Evolutionary conservation across 2,329 filamentous ascomycete species (phyloP).

Genomic region (Aspergillus sp.): DNA sequence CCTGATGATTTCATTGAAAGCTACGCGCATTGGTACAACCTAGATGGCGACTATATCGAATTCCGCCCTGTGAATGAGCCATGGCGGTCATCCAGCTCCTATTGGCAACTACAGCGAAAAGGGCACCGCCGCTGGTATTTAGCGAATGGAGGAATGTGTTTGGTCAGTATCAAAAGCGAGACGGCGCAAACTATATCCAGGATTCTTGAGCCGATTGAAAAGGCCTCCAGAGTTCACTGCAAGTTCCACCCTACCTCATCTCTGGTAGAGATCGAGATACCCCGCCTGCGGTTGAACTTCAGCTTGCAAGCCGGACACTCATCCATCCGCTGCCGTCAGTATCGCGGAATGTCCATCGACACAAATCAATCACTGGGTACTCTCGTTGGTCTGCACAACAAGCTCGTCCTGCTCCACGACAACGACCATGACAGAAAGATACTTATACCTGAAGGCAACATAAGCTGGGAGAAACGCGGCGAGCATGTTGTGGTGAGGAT

Average conservation of each 20-base stretch:
- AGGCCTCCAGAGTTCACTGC: slow-evolving; percentile 35
- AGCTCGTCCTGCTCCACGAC: slow-evolving; percentile 48
- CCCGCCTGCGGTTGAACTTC: slow-evolving; percentile 52
- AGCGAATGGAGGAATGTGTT: not conserved
- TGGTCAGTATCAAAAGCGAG: slow-evolving; percentile 19
- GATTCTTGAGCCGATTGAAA: slow-evolving; percentile 40
- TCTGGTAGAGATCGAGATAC: slow-evolving; percentile 45
- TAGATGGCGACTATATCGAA: slow-evolving; percentile 26
- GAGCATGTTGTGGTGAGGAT: slow-evolving; percentile 43
- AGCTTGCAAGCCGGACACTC: slow-evolving; percentile 26
- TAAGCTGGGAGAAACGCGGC: slow-evolving; percentile 13
- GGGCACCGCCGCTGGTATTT: slow-evolving; percentile 1
- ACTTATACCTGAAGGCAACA: slow-evolving; percentile 41
- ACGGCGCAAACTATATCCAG: slow-evolving; percentile 7
- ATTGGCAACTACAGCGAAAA: slow-evolving; percentile 25
- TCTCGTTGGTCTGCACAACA: slow-evolving; percentile 51
- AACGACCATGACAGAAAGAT: slow-evolving; percentile 31
- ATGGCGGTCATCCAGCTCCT: slow-evolving; percentile 25
- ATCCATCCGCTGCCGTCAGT: slow-evolving; percentile 49
- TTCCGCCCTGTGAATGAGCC: slow-evolving; percentile 28
- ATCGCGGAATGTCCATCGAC: slow-evolving; percentile 53
- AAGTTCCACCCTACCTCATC: slow-evolving; percentile 17
- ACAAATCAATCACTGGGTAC: slow-evolving; percentile 47
- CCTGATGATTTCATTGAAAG: slow-evolving; percentile 39
- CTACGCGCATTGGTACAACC: slow-evolving; percentile 51